Evolutionary conservation across 2,329 filamentous ascomycete species (phyloP), one percentile per base, ranked within the genome.

Genomic region (Erysiphe pulchra): DNA sequence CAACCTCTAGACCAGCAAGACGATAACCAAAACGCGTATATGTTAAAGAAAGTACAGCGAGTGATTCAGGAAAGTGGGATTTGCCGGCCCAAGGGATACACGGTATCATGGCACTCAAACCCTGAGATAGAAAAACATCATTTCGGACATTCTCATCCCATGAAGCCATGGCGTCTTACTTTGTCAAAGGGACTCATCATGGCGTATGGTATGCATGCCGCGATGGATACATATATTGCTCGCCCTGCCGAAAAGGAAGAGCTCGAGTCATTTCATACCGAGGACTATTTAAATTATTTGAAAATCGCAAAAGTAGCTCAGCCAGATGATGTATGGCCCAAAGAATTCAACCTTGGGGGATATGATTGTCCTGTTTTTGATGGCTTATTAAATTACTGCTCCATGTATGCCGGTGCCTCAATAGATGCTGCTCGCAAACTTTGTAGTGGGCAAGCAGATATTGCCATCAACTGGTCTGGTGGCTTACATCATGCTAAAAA

Each of bases 161-260:
- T 98, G 90, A 98, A 98, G 61, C 90, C 90, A 48, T 95, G 90
- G 87, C 82, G 90, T 33, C 66, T 98, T 51, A 94, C 86, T 14
- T 70, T 98, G 46, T 92, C 90, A 47, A 95, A 98, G 61, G 84
- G 90, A 55, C 73, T 98, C 42, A 84, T 98, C 51, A 78, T 92
- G 58, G 80, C 84, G 1, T 95, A 95, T 60, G 90, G 90, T 52
- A 83, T 98, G 71, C 85, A 92, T 55, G 81, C 87, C 56, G 85
- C 84, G 50, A 95, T 98, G 90, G 85, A 95, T 62, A 79, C 87
- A 52, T 94, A 92, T 62, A 71, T 84, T 45, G 74, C 87, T 20
- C 75, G 86, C 24, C 72, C 79, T 12, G 90, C 90, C 30, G 87
- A 80, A 2, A 83, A 80, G 54, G 81, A 93, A 52, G 86, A 95